phyloP scores from a whole-genome alignment of 2,329 filamentous ascomycete genomes.

The Phialophora chinensis region DNA sequence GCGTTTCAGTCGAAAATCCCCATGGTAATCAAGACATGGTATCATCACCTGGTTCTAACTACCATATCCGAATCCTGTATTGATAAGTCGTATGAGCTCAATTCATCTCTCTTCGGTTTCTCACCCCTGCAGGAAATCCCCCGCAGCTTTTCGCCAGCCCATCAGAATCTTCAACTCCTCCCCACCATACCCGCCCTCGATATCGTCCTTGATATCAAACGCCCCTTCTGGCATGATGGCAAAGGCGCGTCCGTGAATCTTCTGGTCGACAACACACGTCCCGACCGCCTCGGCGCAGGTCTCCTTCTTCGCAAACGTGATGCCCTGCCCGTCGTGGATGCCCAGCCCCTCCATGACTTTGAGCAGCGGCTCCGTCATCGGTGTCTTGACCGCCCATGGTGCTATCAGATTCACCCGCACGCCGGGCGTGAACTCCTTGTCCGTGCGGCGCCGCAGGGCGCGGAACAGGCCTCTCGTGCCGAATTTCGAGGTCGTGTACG shows the following conservation, averaged over 20 bases:
- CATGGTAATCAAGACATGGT: too few species aligned
- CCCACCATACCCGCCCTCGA: slow-evolving; percentile 18
- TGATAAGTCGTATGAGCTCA: too few species aligned
- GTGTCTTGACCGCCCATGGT: slow-evolving; percentile 21
- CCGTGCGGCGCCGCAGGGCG: slow-evolving; percentile 9
- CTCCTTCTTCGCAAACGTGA: slow-evolving; percentile 20
- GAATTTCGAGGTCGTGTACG: slow-evolving; percentile 36
- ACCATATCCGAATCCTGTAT: too few species aligned
- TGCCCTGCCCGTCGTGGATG: slow-evolving; percentile 11
- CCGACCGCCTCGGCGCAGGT: slow-evolving; percentile 17
- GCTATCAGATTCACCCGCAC: slow-evolving; percentile 22
- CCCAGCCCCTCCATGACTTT: slow-evolving; percentile 7
- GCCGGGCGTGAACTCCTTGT: slow-evolving; percentile 1
- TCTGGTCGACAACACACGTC: slow-evolving; percentile 14
- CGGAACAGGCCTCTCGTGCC: slow-evolving; percentile 36
- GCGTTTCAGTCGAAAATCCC: too few species aligned
- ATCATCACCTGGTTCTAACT: neutral
- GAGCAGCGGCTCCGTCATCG: slow-evolving; percentile 21
- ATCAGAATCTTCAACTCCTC: slow-evolving; percentile 17
- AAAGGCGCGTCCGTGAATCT: slow-evolving; percentile 19
- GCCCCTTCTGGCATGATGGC: slow-evolving; percentile 24
- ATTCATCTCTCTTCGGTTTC: neutral
- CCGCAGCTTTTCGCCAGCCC: slow-evolving; percentile 19
- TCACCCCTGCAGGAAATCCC: slow-evolving; percentile 22
- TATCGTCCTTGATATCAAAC: slow-evolving; percentile 23